These are phyloP conservation scores for Cinchona pubescens DNA, from an alignment of 257 asterid genomes.

Conservation along the genomic window DNA sequence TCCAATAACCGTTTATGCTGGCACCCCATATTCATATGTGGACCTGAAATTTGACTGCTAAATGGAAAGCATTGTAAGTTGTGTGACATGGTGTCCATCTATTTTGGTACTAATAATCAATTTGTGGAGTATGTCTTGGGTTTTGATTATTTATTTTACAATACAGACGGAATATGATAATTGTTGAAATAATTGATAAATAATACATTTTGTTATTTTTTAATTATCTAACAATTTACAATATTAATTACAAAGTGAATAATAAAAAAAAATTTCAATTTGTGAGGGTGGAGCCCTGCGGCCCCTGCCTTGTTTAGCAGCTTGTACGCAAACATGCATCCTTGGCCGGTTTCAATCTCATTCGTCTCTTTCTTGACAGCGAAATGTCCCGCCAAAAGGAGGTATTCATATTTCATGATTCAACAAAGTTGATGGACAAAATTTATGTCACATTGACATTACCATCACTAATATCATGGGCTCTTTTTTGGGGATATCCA, in stretches of 20 bases:
- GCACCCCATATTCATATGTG: conserved; percentile 21
- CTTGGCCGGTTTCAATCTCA: conserved; percentile 32
- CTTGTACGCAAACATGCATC: conserved; percentile 10
- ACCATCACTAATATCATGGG: too few relatives aligned
- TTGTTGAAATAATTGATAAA: too few relatives aligned
- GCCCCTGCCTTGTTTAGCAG: conserved; percentile 30
- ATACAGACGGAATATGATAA: too few relatives aligned
- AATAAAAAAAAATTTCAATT: too few relatives aligned
- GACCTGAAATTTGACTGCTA: conserved; percentile 23
- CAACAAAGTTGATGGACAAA: conserved; percentile 1
- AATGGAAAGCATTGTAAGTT: conserved; percentile 18
- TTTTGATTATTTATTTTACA: too few relatives aligned
- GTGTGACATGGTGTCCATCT: conserved; percentile 27
- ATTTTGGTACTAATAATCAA: conserved; percentile 21
- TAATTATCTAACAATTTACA: too few relatives aligned
- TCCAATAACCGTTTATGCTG: background rate
- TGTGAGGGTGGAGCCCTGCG: conserved; percentile 41
- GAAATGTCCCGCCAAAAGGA: conserved; percentile 60
- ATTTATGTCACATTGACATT: background rate
- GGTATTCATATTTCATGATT: conserved; percentile 7
- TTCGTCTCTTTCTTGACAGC: conserved; percentile 33
- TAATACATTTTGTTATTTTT: too few relatives aligned
- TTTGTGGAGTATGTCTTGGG: too few relatives aligned
- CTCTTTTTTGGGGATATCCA: too few relatives aligned
- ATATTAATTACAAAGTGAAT: too few relatives aligned